Base-by-base conservation (phyloP, 2,329 filamentous ascomycete genomes). In the Cladosporium oxysporum region DNA sequence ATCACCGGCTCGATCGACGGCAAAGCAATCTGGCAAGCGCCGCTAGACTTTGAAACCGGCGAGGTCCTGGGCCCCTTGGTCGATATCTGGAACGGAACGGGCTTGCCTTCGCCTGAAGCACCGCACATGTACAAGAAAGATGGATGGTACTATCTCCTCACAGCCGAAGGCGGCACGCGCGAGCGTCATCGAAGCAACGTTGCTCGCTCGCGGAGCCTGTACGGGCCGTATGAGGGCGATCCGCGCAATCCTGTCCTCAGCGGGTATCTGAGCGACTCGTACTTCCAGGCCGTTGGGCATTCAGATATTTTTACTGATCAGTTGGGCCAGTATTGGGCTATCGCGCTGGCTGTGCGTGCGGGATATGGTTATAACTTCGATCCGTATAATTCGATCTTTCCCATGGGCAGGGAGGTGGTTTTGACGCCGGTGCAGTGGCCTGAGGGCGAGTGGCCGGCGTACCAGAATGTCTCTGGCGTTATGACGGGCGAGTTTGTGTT, bases 331-430 rank as follows among this genome's bases (percentile, higher is more conserved):
- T 87, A 84, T 84, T 86, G 84, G 84, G 81, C 78, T 0, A 76
- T 82, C 11, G 78, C 79, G 1, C 74, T 87, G 0, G 76, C 80
- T 0, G 82, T 81, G 0, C 76, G 84, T 2, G 78, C 78, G 18
- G 81, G 79, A 0, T 77, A 79, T 0, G 72, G 74, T 23, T 83
- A 75, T 67, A 67, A 68, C n/a, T 65, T 66, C 41, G 66, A 68
- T 33, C 66, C 66, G 21, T 68, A 68, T 52, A 68, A 68, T 14
- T 67, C 70, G 44, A 75, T 76, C 33, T 85, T 82, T 68, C 82
- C 83, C 0, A 84, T 85, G 84, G 84, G 84, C 2, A 76, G 85
- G 12, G 85, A 87, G 70, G 80, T 82, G 0, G 79, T 84, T 0
- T 71, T 85, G 10, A 79, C 78, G 8, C 79, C 82, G 0, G 83